Conservation (phyloP, 768 basidiomycete species). For the Artomyces pyxidatus region DNA sequence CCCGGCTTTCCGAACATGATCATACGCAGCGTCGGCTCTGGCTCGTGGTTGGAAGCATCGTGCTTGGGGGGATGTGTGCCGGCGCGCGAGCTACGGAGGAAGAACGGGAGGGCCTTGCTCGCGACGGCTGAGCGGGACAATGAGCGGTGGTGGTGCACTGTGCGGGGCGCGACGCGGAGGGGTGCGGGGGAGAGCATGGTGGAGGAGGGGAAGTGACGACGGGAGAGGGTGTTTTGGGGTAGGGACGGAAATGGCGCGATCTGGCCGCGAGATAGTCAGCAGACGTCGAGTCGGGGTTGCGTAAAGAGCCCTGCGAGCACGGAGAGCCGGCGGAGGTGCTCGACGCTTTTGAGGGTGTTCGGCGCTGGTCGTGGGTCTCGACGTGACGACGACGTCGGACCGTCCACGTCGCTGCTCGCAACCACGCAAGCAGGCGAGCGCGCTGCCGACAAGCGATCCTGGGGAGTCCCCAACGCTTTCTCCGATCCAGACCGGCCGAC, state of each 20-base stretch:
- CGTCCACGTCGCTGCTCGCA: too few species aligned
- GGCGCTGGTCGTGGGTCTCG: too few species aligned
- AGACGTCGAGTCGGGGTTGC: background rate
- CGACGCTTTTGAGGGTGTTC: too few species aligned
- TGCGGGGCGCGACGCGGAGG: conserved; percentile 13
- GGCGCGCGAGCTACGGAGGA: conserved; percentile 15
- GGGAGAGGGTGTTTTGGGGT: background rate
- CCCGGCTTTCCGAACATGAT: conserved; percentile 79
- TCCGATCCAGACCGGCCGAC: too few species aligned
- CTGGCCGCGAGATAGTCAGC: background rate
- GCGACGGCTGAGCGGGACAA: conserved; percentile 25
- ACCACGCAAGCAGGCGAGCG: too few species aligned
- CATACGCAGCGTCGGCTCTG: conserved; percentile 47
- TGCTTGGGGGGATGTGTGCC: conserved; percentile 9
- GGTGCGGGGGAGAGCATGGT: background rate
- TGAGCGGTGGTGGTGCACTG: too few species aligned
- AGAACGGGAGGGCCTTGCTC: conserved; percentile 42
- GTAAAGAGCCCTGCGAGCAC: background rate
- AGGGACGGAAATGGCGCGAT: background rate
- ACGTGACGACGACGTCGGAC: too few species aligned
- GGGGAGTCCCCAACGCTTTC: too few species aligned
- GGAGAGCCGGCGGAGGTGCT: too few species aligned
- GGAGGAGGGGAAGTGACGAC: background rate
- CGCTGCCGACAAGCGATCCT: too few species aligned
- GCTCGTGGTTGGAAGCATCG: too few species aligned